These are phyloP conservation scores for Tilletia indica DNA, from an alignment of 1,284 basidiomycete species.

Conservation along the genomic window DNA sequence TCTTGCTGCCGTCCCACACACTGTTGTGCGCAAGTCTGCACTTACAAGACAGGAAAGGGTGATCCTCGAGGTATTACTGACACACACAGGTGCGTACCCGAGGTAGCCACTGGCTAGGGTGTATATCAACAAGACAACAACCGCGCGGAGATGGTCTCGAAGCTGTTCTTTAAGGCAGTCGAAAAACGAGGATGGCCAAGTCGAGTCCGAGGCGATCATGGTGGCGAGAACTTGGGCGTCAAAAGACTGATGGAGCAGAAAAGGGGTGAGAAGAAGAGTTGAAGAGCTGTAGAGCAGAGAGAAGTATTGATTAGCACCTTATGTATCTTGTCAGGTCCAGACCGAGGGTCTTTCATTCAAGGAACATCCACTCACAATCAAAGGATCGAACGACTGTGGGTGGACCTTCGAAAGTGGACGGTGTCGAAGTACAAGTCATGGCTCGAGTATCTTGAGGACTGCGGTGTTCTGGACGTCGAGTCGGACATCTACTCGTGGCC, in stretches of 20 bases:
- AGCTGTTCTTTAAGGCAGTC: constrained; percentile 55
- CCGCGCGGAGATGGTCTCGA: constrained; percentile 57
- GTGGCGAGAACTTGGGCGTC: constrained; percentile 57
- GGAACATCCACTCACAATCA: too few species aligned
- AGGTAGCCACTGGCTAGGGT: too few species aligned
- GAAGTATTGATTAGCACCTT: too few species aligned
- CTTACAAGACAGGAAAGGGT: too few species aligned
- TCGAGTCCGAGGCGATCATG: constrained; percentile 57
- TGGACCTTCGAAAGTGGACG: constrained; percentile 33
- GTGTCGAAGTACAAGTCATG: constrained; percentile 13
- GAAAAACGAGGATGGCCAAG: constrained; percentile 55
- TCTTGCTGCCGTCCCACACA: too few species aligned
- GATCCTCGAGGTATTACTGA: too few species aligned
- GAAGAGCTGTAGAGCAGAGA: too few species aligned
- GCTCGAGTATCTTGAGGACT: constrained; percentile 19
- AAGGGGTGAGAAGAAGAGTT: constrained; percentile 38
- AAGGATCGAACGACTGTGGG: constrained; percentile 59
- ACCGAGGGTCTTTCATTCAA: constrained; percentile 58
- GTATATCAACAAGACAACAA: too few species aligned
- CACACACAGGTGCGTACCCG: too few species aligned
- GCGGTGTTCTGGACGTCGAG: constrained; percentile 40
- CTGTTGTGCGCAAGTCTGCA: too few species aligned
- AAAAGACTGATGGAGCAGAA: constrained; percentile 51
- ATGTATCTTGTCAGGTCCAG: too few species aligned
- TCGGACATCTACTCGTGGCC: constrained; percentile 58